Evolutionary conservation across 306 rosid species (phyloP).

Genomic region (Prunus mira): DNA sequence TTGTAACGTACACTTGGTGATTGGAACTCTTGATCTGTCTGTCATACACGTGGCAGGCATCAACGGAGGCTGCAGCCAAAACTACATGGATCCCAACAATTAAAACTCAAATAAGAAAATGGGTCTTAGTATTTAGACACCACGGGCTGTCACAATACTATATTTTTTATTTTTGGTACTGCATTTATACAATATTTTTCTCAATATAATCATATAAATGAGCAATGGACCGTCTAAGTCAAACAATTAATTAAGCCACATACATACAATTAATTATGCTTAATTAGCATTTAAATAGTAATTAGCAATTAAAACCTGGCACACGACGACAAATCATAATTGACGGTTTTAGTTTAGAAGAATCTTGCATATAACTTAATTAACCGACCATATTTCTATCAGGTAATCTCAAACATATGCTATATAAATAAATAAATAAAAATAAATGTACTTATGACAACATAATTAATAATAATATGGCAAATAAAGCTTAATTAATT

Average conservation of each 20-base stretch:
- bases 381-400: slow-evolving; percentile 43
- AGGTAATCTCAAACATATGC: slow-evolving; percentile 42
- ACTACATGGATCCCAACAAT: neutral
- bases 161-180: neutral
- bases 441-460: neutral
- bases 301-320: slow-evolving; percentile 17
- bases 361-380: slow-evolving; percentile 16
- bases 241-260: slow-evolving; percentile 43
- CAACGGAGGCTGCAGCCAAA: slow-evolving; percentile 32
- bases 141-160: slow-evolving; percentile 1
- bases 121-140: slow-evolving; percentile 37
- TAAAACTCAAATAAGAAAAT: neutral
- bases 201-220: neutral
- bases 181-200: neutral
- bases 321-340: slow-evolving; percentile 60
- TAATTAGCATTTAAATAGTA: neutral
- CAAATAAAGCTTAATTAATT: slow-evolving; percentile 18
- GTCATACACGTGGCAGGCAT: slow-evolving; percentile 49
- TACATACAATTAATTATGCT: neutral
- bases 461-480: neutral
- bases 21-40: slow-evolving; percentile 17
- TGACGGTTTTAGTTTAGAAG: slow-evolving; percentile 40
- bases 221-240: slow-evolving; percentile 32
- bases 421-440: neutral
- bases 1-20: neutral